phyloP scores from a whole-genome alignment of 2,329 filamentous ascomycete genomes.

The Paecilomyces sp. region DNA sequence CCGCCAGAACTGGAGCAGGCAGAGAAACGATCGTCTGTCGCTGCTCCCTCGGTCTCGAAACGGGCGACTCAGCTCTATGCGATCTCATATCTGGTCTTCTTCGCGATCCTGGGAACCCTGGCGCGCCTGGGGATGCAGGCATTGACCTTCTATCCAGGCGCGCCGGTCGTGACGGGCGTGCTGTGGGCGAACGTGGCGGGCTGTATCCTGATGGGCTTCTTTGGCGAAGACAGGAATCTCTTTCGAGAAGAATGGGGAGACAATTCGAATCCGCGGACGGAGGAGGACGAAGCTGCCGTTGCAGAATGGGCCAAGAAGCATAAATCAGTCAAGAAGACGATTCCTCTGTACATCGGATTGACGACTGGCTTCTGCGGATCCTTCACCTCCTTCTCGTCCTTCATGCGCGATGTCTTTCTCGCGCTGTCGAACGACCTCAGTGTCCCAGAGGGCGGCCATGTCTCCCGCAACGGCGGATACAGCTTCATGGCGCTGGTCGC shows the following conservation, averaged over 20 bases:
- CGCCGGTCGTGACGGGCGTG: slow-evolving; percentile 65
- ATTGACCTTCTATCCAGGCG: slow-evolving; percentile 70
- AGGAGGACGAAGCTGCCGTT: slow-evolving; percentile 18
- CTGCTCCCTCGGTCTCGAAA: slow-evolving; percentile 35
- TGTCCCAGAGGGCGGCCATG: slow-evolving; percentile 32
- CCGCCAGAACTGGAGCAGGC: slow-evolving; percentile 4
- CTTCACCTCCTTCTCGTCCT: slow-evolving; percentile 83
- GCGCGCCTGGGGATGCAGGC: slow-evolving; percentile 73
- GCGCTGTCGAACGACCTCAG: slow-evolving; percentile 68
- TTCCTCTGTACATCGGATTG: slow-evolving; percentile 81
- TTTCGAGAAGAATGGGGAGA: slow-evolving; percentile 62
- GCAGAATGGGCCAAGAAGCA: slow-evolving; percentile 46
- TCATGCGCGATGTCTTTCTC: slow-evolving; percentile 73
- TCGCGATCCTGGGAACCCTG: slow-evolving; percentile 76
- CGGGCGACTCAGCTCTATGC: slow-evolving; percentile 59
- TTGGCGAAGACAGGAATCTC: slow-evolving; percentile 68
- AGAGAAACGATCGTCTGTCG: slow-evolving; percentile 1
- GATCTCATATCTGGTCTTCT: slow-evolving; percentile 75
- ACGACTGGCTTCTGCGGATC: slow-evolving; percentile 84
- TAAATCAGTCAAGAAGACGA: slow-evolving; percentile 67
- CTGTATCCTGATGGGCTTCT: slow-evolving; percentile 75
- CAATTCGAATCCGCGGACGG: slow-evolving; percentile 10
- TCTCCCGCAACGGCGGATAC: slow-evolving; percentile 62
- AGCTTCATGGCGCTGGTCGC: slow-evolving; percentile 75
- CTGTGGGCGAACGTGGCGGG: slow-evolving; percentile 87